Conservation (phyloP, 2,329 filamentous ascomycete genomes). For the Pestalotiopsis fici region DNA sequence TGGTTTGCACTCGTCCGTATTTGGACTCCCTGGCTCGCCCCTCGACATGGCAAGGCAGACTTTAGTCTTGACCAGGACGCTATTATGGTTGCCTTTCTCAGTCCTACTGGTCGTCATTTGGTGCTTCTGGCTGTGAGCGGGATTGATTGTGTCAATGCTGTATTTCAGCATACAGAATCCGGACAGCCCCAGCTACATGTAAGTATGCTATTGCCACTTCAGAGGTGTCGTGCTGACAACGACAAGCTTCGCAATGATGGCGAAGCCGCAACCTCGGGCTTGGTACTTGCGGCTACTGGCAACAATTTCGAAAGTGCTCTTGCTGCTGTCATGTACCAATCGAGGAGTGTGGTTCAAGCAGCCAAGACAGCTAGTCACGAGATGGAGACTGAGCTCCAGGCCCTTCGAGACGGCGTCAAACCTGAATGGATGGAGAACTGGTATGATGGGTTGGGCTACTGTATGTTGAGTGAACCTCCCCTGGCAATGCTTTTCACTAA, state of each 20-base stretch:
- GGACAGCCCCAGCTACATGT: constrained; percentile 70
- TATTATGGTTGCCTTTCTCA: constrained; percentile 76
- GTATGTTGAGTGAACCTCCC: constrained; percentile 43
- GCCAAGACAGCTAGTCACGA: constrained; percentile 44
- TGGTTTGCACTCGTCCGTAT: constrained; percentile 83
- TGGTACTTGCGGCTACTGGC: constrained; percentile 71
- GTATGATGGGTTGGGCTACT: constrained; percentile 93
- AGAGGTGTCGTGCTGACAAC: constrained; percentile 11
- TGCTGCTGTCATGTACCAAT: constrained; percentile 83
- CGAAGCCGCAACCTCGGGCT: constrained; percentile 51
- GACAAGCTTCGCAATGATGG: constrained; percentile 67
- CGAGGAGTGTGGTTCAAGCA: constrained; percentile 63
- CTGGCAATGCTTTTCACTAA: constrained; percentile 5
- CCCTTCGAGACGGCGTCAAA: constrained; percentile 49
- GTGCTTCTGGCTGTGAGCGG: constrained; percentile 80
- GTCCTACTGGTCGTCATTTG: constrained; percentile 69
- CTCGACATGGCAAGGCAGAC: constrained; percentile 72
- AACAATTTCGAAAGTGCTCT: constrained; percentile 74
- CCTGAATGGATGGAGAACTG: constrained; percentile 78
- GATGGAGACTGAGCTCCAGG: constrained; percentile 45
- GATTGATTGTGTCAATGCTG: constrained; percentile 67
- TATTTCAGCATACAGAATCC: constrained; percentile 65
- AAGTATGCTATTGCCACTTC: constrained; percentile 27
- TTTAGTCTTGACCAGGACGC: constrained; percentile 77
- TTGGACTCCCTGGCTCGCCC: constrained; percentile 84